Conservation (phyloP, 2,329 filamentous ascomycete species). For the Ophiostoma angusticollis region DNA sequence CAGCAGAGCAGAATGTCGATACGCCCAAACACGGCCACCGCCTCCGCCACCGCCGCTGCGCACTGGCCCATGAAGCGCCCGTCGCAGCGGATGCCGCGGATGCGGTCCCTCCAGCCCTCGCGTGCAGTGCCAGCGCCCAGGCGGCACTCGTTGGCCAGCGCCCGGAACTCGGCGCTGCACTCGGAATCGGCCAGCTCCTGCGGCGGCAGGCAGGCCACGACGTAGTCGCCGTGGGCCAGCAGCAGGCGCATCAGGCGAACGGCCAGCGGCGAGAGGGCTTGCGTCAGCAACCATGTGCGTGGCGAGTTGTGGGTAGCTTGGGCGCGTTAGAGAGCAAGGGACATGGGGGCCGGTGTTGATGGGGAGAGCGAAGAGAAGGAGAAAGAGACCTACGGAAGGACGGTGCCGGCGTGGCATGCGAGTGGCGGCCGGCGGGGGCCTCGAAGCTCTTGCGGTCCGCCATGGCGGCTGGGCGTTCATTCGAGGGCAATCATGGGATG, state of each 20-base stretch:
- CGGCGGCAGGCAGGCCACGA: constrained; percentile 71
- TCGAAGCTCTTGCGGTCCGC: constrained; percentile 34
- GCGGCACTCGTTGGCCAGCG: constrained; percentile 60
- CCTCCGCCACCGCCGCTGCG: constrained; percentile 76
- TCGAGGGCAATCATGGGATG: constrained; percentile 1
- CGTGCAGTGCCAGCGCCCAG: constrained; percentile 24
- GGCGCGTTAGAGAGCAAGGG: neutral
- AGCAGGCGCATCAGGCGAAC: constrained; percentile 71
- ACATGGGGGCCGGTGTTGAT: no score
- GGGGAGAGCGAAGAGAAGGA: neutral
- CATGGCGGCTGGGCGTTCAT: constrained; percentile 20
- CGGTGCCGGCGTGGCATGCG: constrained; percentile 32
- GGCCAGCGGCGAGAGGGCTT: constrained; percentile 71
- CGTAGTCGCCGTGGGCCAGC: constrained; percentile 82
- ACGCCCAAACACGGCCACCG: constrained; percentile 68
- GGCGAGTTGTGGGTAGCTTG: constrained; percentile 57
- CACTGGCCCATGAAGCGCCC: constrained; percentile 55
- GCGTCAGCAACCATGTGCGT: constrained; percentile 86
- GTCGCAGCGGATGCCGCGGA: constrained; percentile 53
- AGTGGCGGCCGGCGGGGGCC: constrained; percentile 28
- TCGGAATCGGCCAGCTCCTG: constrained; percentile 65
- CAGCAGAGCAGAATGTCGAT: constrained; percentile 88
- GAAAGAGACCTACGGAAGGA: constrained; percentile 31
- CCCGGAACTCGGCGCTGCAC: constrained; percentile 66
- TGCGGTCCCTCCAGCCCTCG: constrained; percentile 69